A percentile compares a stretch with the other conserved stretches of the same genome.
Conservation (phyloP, 2,329 filamentous ascomycete genomes). For the Aspergillus spinulosporus region DNA sequence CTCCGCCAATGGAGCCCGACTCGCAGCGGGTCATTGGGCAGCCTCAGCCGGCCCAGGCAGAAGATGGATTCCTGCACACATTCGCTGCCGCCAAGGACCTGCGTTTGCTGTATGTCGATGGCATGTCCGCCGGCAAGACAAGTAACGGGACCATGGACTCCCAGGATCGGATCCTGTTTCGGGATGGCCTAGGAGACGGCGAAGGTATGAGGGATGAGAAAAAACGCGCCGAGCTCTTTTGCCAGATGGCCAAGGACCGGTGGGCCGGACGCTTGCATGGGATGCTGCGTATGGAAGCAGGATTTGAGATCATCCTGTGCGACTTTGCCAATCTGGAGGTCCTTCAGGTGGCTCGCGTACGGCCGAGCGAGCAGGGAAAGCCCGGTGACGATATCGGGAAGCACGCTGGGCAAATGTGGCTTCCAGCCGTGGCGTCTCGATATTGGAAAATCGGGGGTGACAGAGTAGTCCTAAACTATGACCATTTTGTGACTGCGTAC, state of each 20-base stretch:
- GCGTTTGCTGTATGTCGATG: constrained; percentile 67
- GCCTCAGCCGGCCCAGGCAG: background rate
- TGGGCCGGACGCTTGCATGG: constrained; percentile 60
- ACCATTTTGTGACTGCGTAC: constrained; percentile 52
- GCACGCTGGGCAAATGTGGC: constrained; percentile 12
- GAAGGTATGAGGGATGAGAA: constrained; percentile 41
- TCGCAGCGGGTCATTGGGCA: constrained; percentile 1
- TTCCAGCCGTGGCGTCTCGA: constrained; percentile 30
- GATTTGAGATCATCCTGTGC: constrained; percentile 71
- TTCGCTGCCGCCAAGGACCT: constrained; percentile 61
- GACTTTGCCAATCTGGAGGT: constrained; percentile 54
- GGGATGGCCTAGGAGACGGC: constrained; percentile 29
- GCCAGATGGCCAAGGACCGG: constrained; percentile 51
- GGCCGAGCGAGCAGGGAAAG: constrained; percentile 7
- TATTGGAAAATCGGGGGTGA: constrained; percentile 37
- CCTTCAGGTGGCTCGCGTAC: constrained; percentile 34
- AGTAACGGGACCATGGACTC: constrained; percentile 66
- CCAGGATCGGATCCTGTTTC: constrained; percentile 63
- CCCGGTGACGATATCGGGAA: background rate
- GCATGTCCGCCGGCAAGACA: constrained; percentile 67
- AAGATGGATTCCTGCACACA: constrained; percentile 63
- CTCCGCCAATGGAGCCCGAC: background rate
- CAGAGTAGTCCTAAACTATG: constrained; percentile 51
- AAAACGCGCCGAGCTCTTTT: constrained; percentile 57
- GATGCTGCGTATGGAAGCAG: constrained; percentile 66